Conservation (phyloP, 306 rosid species). For the Dicorynia guianensis region DNA sequence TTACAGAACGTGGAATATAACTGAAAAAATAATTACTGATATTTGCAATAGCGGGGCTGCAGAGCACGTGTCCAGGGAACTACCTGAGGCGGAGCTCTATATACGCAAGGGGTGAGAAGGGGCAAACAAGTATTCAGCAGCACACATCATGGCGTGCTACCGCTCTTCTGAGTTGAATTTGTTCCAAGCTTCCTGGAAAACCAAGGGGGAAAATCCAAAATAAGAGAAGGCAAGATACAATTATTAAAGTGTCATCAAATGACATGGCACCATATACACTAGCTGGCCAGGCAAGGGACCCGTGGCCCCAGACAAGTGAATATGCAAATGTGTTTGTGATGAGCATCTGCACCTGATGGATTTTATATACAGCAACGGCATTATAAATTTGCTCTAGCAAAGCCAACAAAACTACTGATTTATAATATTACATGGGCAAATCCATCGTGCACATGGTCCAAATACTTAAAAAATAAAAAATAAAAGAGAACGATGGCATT, state of each 20-base stretch:
- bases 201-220: neutral
- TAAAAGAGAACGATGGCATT: conserved; percentile 2
- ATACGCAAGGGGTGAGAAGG: neutral
- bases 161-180: conserved; percentile 96
- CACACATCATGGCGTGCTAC: conserved; percentile 41
- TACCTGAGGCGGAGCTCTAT: conserved; percentile 2
- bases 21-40: conserved; percentile 34
- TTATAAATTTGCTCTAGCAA: conserved; percentile 5
- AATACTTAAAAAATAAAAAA: conserved; percentile 12
- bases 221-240: neutral
- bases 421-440: conserved; percentile 24
- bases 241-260: conserved; percentile 16
- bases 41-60: conserved; percentile 14
- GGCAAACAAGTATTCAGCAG: conserved; percentile 4
- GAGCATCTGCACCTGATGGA: conserved; percentile 31
- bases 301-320: conserved; percentile 18
- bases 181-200: conserved; percentile 93
- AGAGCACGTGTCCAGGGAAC: conserved; percentile 14
- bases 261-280: conserved; percentile 6
- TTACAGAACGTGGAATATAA: conserved; percentile 33
- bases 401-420: conserved; percentile 2
- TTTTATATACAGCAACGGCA: conserved; percentile 25
- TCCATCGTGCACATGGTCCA: conserved; percentile 23
- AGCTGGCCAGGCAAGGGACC: conserved; percentile 31
- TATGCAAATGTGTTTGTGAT: conserved; percentile 16